Evolutionary conservation across 306 rosid species (phyloP).

Genomic region (Gleditsia sinensis): DNA sequence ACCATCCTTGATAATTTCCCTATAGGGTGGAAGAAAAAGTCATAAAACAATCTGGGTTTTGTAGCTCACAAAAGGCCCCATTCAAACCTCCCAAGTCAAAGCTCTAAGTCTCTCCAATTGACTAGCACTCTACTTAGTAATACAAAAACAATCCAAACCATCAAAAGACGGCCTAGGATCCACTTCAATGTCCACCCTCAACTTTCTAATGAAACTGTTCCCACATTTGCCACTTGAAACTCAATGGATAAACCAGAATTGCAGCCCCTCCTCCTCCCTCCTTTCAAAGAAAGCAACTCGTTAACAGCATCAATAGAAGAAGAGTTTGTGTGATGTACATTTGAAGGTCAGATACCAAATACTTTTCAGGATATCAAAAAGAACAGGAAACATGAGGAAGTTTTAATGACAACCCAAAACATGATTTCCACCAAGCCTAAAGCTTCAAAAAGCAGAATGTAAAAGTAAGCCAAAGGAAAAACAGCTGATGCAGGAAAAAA

Average conservation of each 20-base stretch:
- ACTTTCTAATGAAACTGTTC: not conserved
- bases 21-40: no score
- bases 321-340: not conserved
- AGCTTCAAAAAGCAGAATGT: not conserved
- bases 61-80: not conserved
- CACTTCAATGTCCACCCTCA: not conserved
- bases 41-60: no score
- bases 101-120: not conserved
- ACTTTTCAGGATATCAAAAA: not conserved
- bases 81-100: not conserved
- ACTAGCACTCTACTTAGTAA: no score
- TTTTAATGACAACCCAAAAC: not conserved
- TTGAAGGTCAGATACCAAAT: not conserved
- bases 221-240: not conserved
- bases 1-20: not conserved
- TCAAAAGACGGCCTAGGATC: no score
- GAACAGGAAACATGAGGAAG: not conserved
- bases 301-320: not conserved
- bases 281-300: not conserved
- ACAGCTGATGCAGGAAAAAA: not conserved
- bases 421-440: not conserved
- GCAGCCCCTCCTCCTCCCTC: not conserved
- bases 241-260: not conserved
- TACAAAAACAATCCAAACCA: no score
- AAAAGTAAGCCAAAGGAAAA: not conserved